Base-by-base conservation (phyloP, 176 grass and related monocot genomes). In the Hsuehochloa calcarea region DNA sequence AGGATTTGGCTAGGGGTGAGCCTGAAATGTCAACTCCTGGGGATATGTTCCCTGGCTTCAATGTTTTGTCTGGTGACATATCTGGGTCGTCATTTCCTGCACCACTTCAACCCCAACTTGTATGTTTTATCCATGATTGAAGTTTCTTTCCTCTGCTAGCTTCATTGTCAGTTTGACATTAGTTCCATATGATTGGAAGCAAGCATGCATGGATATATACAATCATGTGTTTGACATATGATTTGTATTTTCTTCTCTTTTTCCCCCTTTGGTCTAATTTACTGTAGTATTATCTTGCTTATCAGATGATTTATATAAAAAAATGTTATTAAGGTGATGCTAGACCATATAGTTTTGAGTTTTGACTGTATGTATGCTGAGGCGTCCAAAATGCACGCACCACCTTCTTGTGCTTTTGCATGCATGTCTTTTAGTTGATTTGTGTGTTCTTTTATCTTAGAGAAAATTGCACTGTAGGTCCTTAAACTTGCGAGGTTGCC, bases 21-120 rank as follows among this genome's bases (percentile, higher is more conserved):
- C 63, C 27, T 86, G 87, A 89, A 83, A 86, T 74, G 69, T 43
- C 67, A 78, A 83, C n/a, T 86, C 59, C 73, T 75, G 62, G 55
- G 74, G 87, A 89, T 83, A 80, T 87, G 76, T 74, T 85, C 65
- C 70, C 84, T 92, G 75, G 68, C 52, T 79, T 92, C 37, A 80
- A 65, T 59, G 20, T 72, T 74, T 62, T 35, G 23, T 46, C 80
- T 62, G 58, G 68, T 87, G 71, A 82, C 52, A 75, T 82, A 38
- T 56, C 56, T 27, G 70, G 67, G 78, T 68, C 72, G 45, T 81
- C 77, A 71, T 90, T 77, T 78, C 72, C 86, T 82, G 65, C 65
- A 70, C 75, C 86, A 59, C 67, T 77, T 75, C 76, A 85, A 86
- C 75, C 86, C 46, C 81, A 89, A 76, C 63, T 62, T 86, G 91